These are phyloP conservation scores for Euphrasia arctica DNA, from an alignment of 305 asterid genomes.

Conservation along the genomic window DNA sequence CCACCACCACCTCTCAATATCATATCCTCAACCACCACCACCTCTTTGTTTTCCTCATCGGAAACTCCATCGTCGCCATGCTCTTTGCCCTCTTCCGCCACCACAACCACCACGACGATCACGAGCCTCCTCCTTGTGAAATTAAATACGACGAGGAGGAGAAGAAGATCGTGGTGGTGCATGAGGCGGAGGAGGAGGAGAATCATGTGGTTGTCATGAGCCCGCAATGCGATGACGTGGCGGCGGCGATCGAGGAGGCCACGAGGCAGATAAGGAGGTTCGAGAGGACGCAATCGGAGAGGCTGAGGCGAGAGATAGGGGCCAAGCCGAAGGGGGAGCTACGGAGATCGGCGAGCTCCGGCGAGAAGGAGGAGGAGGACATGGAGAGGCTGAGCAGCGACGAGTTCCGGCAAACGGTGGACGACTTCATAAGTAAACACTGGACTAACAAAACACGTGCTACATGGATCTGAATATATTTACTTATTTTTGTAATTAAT, in stretches of 20 bases:
- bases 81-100: conserved; percentile 49
- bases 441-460: background rate
- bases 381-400: conserved; percentile 7
- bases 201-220: background rate
- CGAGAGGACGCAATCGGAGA: conserved; percentile 70
- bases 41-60: conserved; percentile 63
- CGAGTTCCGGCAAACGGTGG: background rate
- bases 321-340: conserved; percentile 21
- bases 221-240: conserved; percentile 39
- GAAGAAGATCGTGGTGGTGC: conserved; percentile 38
- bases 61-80: conserved; percentile 55
- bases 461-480: no score
- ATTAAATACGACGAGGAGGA: conserved; percentile 19
- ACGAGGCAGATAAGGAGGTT: conserved; percentile 48
- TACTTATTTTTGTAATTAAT: no score
- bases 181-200: conserved; percentile 17
- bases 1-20: conserved; percentile 16
- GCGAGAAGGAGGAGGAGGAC: background rate
- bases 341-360: background rate
- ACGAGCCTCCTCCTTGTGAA: background rate
- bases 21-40: conserved; percentile 56
- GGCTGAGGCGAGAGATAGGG: conserved; percentile 50
- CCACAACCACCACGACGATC: background rate
- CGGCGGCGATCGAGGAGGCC: conserved; percentile 53
- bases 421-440: background rate